These are phyloP conservation scores for Tricladium varicosporioides DNA, from an alignment of 2,329 filamentous ascomycete genomes.

Conservation along the genomic window DNA sequence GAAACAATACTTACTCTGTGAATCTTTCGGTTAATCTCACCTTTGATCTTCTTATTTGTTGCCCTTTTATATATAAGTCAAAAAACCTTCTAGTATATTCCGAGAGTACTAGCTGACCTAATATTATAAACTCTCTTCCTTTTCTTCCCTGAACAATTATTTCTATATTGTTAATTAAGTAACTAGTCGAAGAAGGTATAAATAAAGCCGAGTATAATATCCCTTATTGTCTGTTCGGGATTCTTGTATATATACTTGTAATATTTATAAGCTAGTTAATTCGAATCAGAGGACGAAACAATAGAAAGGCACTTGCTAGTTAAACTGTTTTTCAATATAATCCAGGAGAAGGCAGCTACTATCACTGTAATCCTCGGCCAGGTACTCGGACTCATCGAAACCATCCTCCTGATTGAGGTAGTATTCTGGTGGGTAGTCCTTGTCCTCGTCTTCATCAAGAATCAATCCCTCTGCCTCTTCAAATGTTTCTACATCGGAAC, in stretches of 20 bases:
- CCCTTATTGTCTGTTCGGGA: neutral
- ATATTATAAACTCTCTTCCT: slow-evolving; percentile 13
- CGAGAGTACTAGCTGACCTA: slow-evolving; percentile 22
- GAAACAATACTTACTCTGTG: slow-evolving; percentile 17
- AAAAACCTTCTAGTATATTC: slow-evolving; percentile 32
- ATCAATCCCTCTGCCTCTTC: slow-evolving; percentile 14
- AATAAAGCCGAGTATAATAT: neutral
- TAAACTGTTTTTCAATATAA: neutral
- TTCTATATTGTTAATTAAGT: slow-evolving; percentile 11
- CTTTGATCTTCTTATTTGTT: slow-evolving; percentile 19
- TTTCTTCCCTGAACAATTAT: slow-evolving; percentile 2
- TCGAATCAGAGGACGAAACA: neutral
- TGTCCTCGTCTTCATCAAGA: slow-evolving; percentile 17
- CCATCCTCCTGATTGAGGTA: slow-evolving; percentile 19
- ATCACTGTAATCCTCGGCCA: slow-evolving; percentile 17
- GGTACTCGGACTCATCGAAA: slow-evolving; percentile 21
- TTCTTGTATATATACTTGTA: neutral
- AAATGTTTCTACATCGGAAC: slow-evolving; percentile 19
- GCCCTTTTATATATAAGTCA: slow-evolving; percentile 27
- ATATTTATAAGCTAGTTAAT: neutral
- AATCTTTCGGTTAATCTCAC: slow-evolving; percentile 21
- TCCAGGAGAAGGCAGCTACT: neutral
- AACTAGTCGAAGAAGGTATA: slow-evolving; percentile 7
- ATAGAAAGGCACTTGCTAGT: neutral
- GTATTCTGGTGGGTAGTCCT: slow-evolving; percentile 18